These are phyloP conservation scores for Phytophthora colocasiae DNA, from an alignment of 352 stramenopile species.

Conservation along the genomic window DNA sequence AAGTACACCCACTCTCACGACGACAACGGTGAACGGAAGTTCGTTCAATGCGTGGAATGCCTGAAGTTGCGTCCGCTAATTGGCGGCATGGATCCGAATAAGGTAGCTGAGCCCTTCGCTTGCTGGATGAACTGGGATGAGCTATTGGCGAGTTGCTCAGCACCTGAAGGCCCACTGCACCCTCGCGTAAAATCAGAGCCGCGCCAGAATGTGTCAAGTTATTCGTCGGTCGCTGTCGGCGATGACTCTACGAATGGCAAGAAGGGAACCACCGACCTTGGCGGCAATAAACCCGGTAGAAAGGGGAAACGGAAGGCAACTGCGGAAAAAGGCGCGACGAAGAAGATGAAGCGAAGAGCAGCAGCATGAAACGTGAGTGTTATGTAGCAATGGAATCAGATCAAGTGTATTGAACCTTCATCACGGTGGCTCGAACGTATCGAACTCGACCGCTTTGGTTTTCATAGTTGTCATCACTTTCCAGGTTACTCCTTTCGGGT, in stretches of 20 bases:
- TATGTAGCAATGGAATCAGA: slow-evolving; percentile 39
- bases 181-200: slow-evolving; percentile 23
- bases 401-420: slow-evolving; percentile 59
- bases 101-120: slow-evolving; percentile 76
- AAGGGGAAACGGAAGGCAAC: slow-evolving; percentile 34
- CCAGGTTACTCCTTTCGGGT: slow-evolving; percentile 14
- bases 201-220: not conserved
- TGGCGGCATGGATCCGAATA: slow-evolving; percentile 74
- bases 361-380: slow-evolving; percentile 13
- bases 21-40: slow-evolving; percentile 72
- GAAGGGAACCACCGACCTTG: slow-evolving; percentile 11
- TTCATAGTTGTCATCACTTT: slow-evolving; percentile 44
- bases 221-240: not conserved
- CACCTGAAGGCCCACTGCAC: slow-evolving; percentile 55
- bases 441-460: slow-evolving; percentile 23
- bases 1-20: slow-evolving; percentile 70
- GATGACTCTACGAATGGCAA: slow-evolving; percentile 19
- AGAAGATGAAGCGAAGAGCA: slow-evolving; percentile 35
- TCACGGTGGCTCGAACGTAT: slow-evolving; percentile 14
- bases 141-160: slow-evolving; percentile 79
- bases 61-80: slow-evolving; percentile 79
- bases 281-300: slow-evolving; percentile 24
- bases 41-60: slow-evolving; percentile 75
- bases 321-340: slow-evolving; percentile 17
- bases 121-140: slow-evolving; percentile 91